These are phyloP conservation scores for Aspergillus ostianus DNA, from an alignment of 495 filamentous ascomycete genomes.

Conservation along the genomic window DNA sequence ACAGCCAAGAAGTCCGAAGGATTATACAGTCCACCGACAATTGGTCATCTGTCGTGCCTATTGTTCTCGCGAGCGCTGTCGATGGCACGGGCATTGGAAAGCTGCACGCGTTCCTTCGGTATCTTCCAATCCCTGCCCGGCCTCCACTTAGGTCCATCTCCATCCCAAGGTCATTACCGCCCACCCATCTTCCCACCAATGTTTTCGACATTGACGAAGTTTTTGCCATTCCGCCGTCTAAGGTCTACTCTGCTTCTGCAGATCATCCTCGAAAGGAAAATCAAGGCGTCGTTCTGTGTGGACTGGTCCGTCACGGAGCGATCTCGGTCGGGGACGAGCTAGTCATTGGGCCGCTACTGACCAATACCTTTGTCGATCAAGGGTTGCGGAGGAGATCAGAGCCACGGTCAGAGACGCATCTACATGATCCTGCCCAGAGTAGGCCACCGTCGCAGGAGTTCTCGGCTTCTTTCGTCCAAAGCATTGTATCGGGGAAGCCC, in stretches of 20 bases:
- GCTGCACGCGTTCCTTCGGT: constrained; percentile 76
- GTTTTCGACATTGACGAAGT: constrained; percentile 90
- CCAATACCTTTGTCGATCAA: constrained; percentile 31
- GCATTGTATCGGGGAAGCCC: constrained; percentile 29
- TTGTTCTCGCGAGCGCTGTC: constrained; percentile 84
- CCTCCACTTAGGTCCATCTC: constrained; percentile 39
- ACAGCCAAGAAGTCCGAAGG: constrained; percentile 52
- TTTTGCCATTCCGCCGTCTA: constrained; percentile 60
- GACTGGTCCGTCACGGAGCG: constrained; percentile 74
- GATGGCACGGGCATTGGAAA: constrained; percentile 78
- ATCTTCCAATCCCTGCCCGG: constrained; percentile 66
- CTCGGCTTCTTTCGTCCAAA: constrained; percentile 33
- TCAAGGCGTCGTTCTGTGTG: constrained; percentile 70
- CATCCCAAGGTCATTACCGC: constrained; percentile 15
- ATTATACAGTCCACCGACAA: constrained; percentile 42
- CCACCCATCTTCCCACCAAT: constrained; percentile 44
- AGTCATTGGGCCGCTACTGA: constrained; percentile 72
- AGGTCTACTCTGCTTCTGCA: constrained; percentile 38
- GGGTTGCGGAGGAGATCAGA: constrained; percentile 20
- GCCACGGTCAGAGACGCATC: constrained; percentile 16
- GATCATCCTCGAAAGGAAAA: constrained; percentile 39
- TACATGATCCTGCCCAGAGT: constrained; percentile 26
- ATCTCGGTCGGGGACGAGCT: constrained; percentile 78
- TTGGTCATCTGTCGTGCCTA: constrained; percentile 65
- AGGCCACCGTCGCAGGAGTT: constrained; percentile 34